phyloP scores from a whole-genome alignment of 2,329 filamentous ascomycete species.

The Alternaria solani region DNA sequence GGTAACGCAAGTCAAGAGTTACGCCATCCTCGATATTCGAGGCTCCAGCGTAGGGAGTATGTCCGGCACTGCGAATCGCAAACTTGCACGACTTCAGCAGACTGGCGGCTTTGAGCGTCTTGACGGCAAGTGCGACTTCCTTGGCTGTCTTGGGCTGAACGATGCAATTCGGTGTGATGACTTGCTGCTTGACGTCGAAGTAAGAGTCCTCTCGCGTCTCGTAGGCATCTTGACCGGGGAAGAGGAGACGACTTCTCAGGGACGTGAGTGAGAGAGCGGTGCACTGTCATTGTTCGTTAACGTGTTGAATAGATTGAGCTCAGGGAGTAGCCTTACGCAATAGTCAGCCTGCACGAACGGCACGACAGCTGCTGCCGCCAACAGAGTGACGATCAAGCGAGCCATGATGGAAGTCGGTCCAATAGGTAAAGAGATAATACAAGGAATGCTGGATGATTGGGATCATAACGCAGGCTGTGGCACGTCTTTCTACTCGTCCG shows the following conservation, averaged over 20 bases:
- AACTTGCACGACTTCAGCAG: slow-evolving; percentile 24
- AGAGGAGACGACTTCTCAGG: slow-evolving; percentile 20
- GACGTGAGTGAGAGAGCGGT: slow-evolving; percentile 13
- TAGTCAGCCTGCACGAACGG: slow-evolving; percentile 10
- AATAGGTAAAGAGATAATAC: neutral
- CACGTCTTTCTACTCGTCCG: neutral
- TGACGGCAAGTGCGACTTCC: slow-evolving; percentile 31
- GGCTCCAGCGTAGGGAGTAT: slow-evolving; percentile 34
- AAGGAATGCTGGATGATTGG: neutral
- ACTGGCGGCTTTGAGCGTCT: slow-evolving; percentile 16
- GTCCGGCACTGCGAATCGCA: slow-evolving; percentile 37
- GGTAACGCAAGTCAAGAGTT: slow-evolving; percentile 34
- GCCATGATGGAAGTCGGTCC: neutral
- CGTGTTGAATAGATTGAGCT: neutral
- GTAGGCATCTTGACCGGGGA: slow-evolving; percentile 24
- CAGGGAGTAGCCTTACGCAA: slow-evolving; percentile 9
- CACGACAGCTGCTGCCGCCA: slow-evolving; percentile 17
- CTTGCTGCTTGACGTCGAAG: slow-evolving; percentile 33
- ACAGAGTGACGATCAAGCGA: slow-evolving; percentile 11
- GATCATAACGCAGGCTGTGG: neutral
- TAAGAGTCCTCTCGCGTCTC: slow-evolving; percentile 26
- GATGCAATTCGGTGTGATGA: slow-evolving; percentile 33
- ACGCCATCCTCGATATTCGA: slow-evolving; percentile 41
- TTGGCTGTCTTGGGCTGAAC: slow-evolving; percentile 28
- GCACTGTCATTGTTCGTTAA: slow-evolving; percentile 11